Evolutionary conservation across 352 stramenopile species (phyloP), one percentile per base, ranked within the genome.

Genomic region (Phytophthora nicotianae): DNA sequence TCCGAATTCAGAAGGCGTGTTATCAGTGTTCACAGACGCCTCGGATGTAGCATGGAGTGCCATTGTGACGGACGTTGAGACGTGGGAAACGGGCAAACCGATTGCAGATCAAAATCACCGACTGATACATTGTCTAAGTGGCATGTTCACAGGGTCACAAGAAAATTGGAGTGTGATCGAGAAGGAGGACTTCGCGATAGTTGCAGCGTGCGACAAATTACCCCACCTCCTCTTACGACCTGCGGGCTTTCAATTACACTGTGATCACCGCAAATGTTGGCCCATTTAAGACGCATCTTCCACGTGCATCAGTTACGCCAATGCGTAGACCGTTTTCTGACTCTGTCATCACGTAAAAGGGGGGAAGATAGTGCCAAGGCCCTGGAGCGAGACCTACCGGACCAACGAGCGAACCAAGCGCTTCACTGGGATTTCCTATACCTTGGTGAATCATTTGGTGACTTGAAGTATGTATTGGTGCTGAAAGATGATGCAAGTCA

Each of bases 121-220:
- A 16, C 37, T 48, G 2, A 8, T 57, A 0, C 50, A 48, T 0
- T 57, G 37, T 21, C 20, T 26, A 3, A 57, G 16, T 19, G 50
- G 37, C 6, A 49, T 24, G 7, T 57, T 48, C 24, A 20, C 50
- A 6, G 50, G 21, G 7, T 20, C 35, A 7, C 49, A 49, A 40
- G 21, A 27, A 19, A 57, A 57, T 6, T 57, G 50, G 50, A 57
- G 21, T 11, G 45, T 54, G 10, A 62, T 62, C 14, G 35, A 62
- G 21, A 49, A 54, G 10, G 54, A 54, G 11, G 43, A 43, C 14
- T 68, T 59, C 50, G 43, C 64, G 2, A 68, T 72, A 26, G 48
- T 61, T 4, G 27, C 16, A 13, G 43, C 59, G 1, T 65, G 52
- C 20, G 55, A 64, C 9, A 65, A 64, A 14, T 26, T 64, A 2